Evolutionary conservation across 2,329 filamentous ascomycete species (phyloP), one percentile per base, ranked within the genome.

Genomic region (Fusarium drepaniforme): DNA sequence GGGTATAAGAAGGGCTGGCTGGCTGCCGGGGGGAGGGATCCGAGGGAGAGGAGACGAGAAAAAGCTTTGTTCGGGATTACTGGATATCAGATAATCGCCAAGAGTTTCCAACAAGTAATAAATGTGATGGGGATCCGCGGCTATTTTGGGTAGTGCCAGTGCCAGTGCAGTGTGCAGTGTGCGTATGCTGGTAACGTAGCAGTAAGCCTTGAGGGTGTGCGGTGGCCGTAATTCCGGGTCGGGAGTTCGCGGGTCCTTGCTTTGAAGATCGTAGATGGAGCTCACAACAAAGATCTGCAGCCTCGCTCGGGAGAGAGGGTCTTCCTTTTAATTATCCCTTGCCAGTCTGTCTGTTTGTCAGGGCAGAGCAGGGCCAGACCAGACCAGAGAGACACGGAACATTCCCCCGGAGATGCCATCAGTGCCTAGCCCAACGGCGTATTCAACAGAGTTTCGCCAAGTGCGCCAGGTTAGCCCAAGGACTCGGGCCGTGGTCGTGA

Each of bases 121-220:
- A 70, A 72, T 57, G 72, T 75, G 73, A 75, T 74, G 70, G 68
- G 70, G 73, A 75, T 75, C 73, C 70, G 73, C 73, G 67, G 73
- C 73, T 75, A 75, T 74, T 75, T 73, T 75, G 67, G 53, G 66
- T 68, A 12, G 30, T 33, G 30, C 11, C 8, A 11, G 30, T 30
- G 30, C 30, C 30, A 33, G 30, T 33, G 30, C 30, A 33, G 30
- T 33, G 30, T 33, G 30, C 30, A 33, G 30, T 33, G 28, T 30
- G 30, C 30, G 30, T 33, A 33, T 33, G 30, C 30, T 33, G 30
- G 30, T 33, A 33, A 33, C 30, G 30, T 33, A 33, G 30, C 30
- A 46, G 44, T 49, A 49, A 49, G 44, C 44, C 44, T 46, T 46
- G 58, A 46, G 44, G 16, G 16, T 37, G 21, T 57, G 53, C 35